These are phyloP conservation scores for Talaromyces ruber DNA, from an alignment of 495 filamentous ascomycete genomes.

Conservation along the genomic window DNA sequence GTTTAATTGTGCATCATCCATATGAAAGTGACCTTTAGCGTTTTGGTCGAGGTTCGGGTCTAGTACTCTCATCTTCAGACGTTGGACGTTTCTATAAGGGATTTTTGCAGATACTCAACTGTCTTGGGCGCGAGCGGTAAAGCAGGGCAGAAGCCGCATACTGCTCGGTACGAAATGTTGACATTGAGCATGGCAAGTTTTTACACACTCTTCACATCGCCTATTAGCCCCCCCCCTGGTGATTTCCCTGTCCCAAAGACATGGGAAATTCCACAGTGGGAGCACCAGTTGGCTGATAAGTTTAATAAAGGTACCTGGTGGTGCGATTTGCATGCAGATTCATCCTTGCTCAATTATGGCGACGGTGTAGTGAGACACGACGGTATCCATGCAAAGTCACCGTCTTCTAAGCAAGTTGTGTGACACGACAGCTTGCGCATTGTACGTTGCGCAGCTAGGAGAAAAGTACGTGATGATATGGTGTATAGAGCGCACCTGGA, in stretches of 20 bases:
- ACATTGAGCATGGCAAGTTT: background rate
- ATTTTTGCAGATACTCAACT: too few relatives aligned
- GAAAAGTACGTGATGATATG: background rate
- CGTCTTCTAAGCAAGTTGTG: background rate
- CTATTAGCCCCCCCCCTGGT: background rate
- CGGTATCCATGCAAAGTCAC: background rate
- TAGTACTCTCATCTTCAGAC: too few relatives aligned
- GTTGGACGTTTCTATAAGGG: too few relatives aligned
- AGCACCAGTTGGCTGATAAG: background rate
- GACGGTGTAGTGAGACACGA: background rate
- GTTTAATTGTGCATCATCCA: too few relatives aligned
- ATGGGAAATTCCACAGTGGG: background rate
- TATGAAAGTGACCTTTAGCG: too few relatives aligned
- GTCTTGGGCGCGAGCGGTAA: too few relatives aligned
- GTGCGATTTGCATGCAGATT: background rate
- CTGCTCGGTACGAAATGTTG: background rate
- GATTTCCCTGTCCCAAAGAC: background rate
- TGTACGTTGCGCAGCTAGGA: background rate
- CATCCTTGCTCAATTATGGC: background rate
- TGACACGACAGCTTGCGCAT: background rate
- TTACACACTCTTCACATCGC: background rate
- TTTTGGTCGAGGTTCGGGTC: too few relatives aligned
- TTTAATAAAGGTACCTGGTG: background rate
- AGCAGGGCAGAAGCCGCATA: background rate
- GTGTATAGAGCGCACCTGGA: background rate